Evolutionary conservation across 1,139 yeast genomes (phyloP).

Genomic region (Nadsonia starkeyi-henricii): DNA sequence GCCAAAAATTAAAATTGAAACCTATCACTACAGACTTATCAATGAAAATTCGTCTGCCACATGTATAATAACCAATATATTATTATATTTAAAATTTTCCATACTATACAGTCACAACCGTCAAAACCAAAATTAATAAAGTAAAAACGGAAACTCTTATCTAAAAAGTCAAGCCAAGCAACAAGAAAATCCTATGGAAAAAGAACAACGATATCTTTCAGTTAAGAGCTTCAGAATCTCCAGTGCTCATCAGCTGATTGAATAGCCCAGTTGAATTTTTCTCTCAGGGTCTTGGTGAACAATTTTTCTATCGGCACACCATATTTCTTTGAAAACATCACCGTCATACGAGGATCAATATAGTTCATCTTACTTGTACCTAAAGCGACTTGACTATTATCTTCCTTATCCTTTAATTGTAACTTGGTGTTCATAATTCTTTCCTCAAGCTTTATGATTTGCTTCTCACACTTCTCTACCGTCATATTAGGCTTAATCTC

Average conservation of each 20-base stretch:
- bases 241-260: constrained; percentile 81
- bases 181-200: too few relatives aligned
- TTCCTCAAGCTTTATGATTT: constrained; percentile 57
- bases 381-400: constrained; percentile 82
- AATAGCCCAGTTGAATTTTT: constrained; percentile 91
- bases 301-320: constrained; percentile 85
- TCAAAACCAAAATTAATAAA: too few relatives aligned
- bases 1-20: too few relatives aligned
- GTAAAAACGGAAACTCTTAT: too few relatives aligned
- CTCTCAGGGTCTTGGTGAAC: constrained; percentile 80
- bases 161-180: too few relatives aligned
- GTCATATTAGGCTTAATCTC: constrained; percentile 38
- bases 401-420: constrained; percentile 83
- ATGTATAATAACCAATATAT: too few relatives aligned
- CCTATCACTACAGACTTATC: too few relatives aligned
- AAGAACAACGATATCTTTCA: too few relatives aligned
- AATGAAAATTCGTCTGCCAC: too few relatives aligned
- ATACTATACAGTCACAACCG: too few relatives aligned
- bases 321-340: constrained; percentile 74
- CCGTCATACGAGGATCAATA: constrained; percentile 88
- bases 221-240: constrained; percentile 44
- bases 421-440: constrained; percentile 56
- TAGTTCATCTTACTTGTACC: constrained; percentile 91
- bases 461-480: constrained; percentile 61
- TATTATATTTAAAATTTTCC: too few relatives aligned